A percentile compares a stretch with the other conserved stretches of the same genome.
These are phyloP conservation scores for Mycena venus DNA, from an alignment of 768 basidiomycete species.

Conservation along the genomic window DNA sequence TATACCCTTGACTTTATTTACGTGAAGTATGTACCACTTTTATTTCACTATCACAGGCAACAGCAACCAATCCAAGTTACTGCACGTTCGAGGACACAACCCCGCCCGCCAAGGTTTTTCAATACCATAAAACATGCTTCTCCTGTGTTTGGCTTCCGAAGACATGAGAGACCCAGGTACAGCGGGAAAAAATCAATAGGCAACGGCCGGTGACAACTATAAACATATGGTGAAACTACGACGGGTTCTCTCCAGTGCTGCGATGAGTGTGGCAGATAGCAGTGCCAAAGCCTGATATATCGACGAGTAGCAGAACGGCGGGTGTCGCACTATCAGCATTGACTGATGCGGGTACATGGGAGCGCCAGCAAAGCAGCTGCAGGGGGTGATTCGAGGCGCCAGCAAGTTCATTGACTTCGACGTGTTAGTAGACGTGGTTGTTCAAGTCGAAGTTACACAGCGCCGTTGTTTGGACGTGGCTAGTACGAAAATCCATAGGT, in stretches of 20 bases:
- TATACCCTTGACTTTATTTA: too few species aligned
- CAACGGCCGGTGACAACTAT: neutral
- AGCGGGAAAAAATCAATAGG: neutral
- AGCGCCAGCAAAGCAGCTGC: neutral
- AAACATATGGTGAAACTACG: neutral
- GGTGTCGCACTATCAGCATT: neutral
- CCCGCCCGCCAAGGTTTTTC: too few species aligned
- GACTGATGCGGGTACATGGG: neutral
- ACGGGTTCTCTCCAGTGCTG: neutral
- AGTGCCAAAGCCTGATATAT: neutral
- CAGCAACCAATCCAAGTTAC: too few species aligned
- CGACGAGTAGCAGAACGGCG: neutral
- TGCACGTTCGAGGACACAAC: too few species aligned
- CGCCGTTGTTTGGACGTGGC: constrained; percentile 11
- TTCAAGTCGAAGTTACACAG: neutral
- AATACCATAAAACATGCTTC: too few species aligned
- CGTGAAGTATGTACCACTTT: too few species aligned
- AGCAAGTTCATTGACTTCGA: too few species aligned
- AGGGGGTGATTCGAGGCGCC: too few species aligned
- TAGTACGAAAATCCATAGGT: neutral
- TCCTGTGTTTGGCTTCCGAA: too few species aligned
- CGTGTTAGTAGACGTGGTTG: neutral
- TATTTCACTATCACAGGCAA: too few species aligned
- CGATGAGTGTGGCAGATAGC: neutral
- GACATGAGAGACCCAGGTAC: neutral